Base-by-base conservation (phyloP, 2,329 filamentous ascomycete species). In the Coniochaeta ligniaria region DNA sequence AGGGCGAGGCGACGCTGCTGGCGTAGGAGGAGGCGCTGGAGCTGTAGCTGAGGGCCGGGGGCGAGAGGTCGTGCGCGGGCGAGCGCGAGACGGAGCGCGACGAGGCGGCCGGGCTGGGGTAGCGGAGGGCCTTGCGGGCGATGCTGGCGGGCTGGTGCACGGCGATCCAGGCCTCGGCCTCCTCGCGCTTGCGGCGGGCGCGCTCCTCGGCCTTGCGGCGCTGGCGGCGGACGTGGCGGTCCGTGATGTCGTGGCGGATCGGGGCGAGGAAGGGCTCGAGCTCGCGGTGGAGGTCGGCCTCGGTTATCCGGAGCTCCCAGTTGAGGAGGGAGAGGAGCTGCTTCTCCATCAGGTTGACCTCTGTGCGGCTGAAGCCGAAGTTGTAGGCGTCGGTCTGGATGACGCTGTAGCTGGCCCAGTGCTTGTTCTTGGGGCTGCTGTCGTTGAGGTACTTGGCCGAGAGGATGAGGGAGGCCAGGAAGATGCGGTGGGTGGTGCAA, bases 301-400 rank as follows among this genome's bases (percentile, higher is more conserved):
- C 86, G 47, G 82, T 87, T 71, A 99, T 92, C 66, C 91, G 85
- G 63, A 96, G 85, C 67, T 99, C 92, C 92, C 93, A 99, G 73
- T 97, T 91, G 54, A 99, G 83, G 50, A 99, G 84, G 80, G 92
- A 95, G 59, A 99, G 88, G 33, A 99, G 84, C 78, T 99, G 95
- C 83, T 96, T 96, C 83, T 99, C 95, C 95, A 99, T 99, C 64
- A 98, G 83, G 80, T 99, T 99, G 69, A 99, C 95, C 78, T 99
- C 95, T 38, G 91, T 95, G 67, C 93, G 83, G 69, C 88, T 94
- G 82, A 99, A 98, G 68, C 92, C 91, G 71, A 98, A 99, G 70
- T 81, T 85, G 71, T 79, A 82, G 63, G 68, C 72, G 9, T 81
- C 78, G 12, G 87, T 86, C 73, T 81, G 89, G 67, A 96, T 88